Evolutionary conservation across 73 alveolate species (phyloP).

Genomic region (Tetrahymena borealis): DNA sequence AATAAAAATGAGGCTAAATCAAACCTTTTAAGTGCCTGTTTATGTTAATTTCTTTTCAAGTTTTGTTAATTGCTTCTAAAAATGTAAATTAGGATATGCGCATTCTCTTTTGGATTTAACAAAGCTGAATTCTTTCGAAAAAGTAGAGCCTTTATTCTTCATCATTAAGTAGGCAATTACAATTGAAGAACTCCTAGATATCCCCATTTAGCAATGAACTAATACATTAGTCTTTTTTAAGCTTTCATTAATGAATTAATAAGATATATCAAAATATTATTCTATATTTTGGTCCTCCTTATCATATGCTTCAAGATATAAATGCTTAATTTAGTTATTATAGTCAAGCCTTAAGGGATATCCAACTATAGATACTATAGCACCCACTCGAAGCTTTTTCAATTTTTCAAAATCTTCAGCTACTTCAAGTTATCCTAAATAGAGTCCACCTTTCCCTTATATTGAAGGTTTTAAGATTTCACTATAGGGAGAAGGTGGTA

Average conservation of each 20-base stretch:
- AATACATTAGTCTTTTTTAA: neutral
- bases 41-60: neutral
- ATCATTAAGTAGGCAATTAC: neutral
- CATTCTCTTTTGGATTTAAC: neutral
- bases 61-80: neutral
- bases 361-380: neutral
- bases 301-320: neutral
- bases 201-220: neutral
- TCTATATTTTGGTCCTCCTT: neutral
- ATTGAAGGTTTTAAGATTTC: neutral
- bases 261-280: neutral
- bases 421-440: neutral
- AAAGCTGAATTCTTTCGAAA: neutral
- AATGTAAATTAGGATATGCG: neutral
- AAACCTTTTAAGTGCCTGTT: neutral
- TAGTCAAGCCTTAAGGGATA: neutral
- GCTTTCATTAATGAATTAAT: neutral
- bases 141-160: neutral
- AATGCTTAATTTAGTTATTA: neutral
- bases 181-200: neutral
- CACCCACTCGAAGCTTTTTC: neutral
- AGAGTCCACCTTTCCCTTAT: neutral
- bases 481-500: neutral
- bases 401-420: neutral
- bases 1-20: too few species aligned